Evolutionary conservation across 768 basidiomycete genomes (phyloP).

Genomic region (Suillus paluster): DNA sequence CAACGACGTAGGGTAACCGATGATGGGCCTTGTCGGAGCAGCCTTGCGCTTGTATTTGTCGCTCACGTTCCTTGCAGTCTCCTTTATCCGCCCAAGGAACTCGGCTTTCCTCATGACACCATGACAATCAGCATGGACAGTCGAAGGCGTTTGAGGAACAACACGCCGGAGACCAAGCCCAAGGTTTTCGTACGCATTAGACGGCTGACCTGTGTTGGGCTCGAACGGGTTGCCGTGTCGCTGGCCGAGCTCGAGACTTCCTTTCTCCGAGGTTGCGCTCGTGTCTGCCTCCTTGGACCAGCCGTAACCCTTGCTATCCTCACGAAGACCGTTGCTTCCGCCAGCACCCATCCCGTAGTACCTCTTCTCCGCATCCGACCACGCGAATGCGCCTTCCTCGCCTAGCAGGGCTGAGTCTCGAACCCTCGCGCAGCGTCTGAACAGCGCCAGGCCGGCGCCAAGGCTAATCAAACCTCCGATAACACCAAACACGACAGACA

Average conservation of each 20-base stretch:
- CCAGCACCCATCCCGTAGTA: conserved; percentile 62
- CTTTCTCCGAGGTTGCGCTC: conserved; percentile 34
- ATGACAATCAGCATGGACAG: conserved; percentile 40
- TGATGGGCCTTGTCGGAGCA: conserved; percentile 49
- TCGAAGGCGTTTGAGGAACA: conserved; percentile 41
- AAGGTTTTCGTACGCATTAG: conserved; percentile 26
- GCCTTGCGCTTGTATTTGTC: conserved; percentile 52
- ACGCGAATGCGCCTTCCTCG: conserved; percentile 59
- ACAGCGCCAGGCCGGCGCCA: conserved; percentile 55
- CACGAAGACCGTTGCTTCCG: conserved; percentile 14
- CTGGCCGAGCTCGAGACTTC: conserved; percentile 33
- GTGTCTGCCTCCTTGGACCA: conserved; percentile 34
- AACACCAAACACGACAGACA: conserved; percentile 64
- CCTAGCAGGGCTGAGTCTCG: conserved; percentile 64
- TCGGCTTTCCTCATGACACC: conserved; percentile 72
- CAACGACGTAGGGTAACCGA: conserved; percentile 61
- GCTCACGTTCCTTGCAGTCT: conserved; percentile 72
- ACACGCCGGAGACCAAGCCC: conserved; percentile 57
- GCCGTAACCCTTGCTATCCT: conserved; percentile 30
- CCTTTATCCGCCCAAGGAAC: conserved; percentile 64
- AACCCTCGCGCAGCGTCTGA: conserved; percentile 60
- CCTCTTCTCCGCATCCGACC: conserved; percentile 66
- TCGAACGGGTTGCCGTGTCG: conserved; percentile 18
- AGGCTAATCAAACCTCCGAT: conserved; percentile 63
- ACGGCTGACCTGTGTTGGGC: conserved; percentile 21